A percentile compares a stretch with the other conserved stretches of the same genome.
phyloP scores from a whole-genome alignment of 2,329 filamentous ascomycete genomes.

The Fusarium sp. region DNA sequence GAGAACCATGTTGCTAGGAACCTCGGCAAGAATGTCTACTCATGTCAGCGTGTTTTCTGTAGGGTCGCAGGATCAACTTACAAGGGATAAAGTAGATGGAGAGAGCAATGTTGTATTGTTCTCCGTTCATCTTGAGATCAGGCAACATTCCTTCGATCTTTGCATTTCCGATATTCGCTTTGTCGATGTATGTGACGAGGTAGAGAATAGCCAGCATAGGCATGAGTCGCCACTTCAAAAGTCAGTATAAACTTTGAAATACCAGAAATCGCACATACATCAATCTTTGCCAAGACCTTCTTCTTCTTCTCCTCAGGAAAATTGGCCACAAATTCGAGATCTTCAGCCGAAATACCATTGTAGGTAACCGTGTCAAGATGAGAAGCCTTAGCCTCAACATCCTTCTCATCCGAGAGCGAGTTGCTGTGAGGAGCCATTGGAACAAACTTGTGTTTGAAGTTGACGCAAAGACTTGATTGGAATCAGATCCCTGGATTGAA shows the following conservation, averaged over 20 bases:
- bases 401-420: slow-evolving; percentile 31
- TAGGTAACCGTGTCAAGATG: slow-evolving; percentile 19
- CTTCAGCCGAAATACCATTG: slow-evolving; percentile 23
- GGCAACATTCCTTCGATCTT: slow-evolving; percentile 34
- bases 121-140: slow-evolving; percentile 27
- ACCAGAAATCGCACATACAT: neutral
- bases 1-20: slow-evolving; percentile 37
- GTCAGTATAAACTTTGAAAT: neutral
- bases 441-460: neutral
- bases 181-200: slow-evolving; percentile 33
- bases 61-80: fast-evolving
- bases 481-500: neutral
- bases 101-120: slow-evolving; percentile 33
- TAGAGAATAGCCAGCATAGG: slow-evolving; percentile 32
- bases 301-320: slow-evolving; percentile 40
- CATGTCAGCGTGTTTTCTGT: neutral
- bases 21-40: slow-evolving; percentile 24
- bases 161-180: slow-evolving; percentile 36
- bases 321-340: slow-evolving; percentile 37
- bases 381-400: slow-evolving; percentile 29
- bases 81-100: slow-evolving; percentile 37
- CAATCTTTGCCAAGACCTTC: slow-evolving; percentile 38
- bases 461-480: neutral
- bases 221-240: slow-evolving; percentile 29
- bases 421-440: slow-evolving; percentile 22